A percentile compares a stretch with the other conserved stretches of the same genome.
Conservation (phyloP, 176 grass and related monocot species). For the Carex scoparia region DNA sequence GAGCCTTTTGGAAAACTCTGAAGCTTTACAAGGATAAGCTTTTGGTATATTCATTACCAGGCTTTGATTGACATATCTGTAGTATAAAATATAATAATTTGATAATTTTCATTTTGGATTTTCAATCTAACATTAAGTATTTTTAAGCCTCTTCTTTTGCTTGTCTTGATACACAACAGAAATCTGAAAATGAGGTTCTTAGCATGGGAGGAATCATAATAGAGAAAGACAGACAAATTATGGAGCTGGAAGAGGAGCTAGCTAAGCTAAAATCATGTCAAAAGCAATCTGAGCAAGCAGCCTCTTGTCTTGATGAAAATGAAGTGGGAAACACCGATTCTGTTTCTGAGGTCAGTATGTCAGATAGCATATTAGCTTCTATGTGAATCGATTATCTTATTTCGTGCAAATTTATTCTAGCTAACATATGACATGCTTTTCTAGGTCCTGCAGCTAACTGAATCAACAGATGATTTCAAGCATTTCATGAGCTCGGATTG, state of each 20-base stretch:
- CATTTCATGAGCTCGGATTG: not conserved
- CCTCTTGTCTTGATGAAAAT: constrained; percentile 7
- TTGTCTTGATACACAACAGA: constrained; percentile 6
- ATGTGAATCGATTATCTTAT: not conserved
- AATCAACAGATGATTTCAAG: not conserved
- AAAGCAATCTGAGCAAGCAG: not conserved
- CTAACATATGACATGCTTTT: not conserved
- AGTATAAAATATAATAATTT: not conserved
- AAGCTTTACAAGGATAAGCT: constrained; percentile 21
- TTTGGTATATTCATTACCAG: constrained; percentile 7
- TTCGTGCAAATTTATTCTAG: not conserved
- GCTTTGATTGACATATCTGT: not conserved
- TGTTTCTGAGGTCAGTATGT: constrained; percentile 1
- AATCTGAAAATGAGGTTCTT: constrained; percentile 11
- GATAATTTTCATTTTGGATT: not conserved
- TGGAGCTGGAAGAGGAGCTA: constrained; percentile 8
- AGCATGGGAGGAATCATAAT: not conserved
- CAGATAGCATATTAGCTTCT: not conserved
- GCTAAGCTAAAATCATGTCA: not conserved
- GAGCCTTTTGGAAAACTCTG: constrained; percentile 11
- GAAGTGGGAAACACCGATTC: not conserved
- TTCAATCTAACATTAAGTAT: not conserved
- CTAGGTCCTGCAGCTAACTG: not conserved
- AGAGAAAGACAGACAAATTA: constrained; percentile 6
- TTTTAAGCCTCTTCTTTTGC: not conserved